Evolutionary conservation across 1,284 basidiomycete genomes (phyloP).

Genomic region (Rhodotorula sp.): DNA sequence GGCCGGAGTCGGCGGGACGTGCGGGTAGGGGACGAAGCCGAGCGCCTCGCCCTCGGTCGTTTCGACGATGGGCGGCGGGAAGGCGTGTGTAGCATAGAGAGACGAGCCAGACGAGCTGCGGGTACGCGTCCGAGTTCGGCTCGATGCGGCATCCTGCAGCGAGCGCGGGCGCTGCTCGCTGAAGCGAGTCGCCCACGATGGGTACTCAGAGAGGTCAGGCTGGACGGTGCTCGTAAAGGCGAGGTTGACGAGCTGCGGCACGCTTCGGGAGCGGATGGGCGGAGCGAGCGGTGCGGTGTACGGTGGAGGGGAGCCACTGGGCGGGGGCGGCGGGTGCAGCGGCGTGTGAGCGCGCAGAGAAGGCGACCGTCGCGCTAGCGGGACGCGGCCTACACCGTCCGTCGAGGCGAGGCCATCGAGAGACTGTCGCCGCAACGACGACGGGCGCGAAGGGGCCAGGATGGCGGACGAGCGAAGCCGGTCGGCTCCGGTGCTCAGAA

Average conservation of each 20-base stretch:
- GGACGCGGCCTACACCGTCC: too few relatives aligned
- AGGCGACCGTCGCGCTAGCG: too few relatives aligned
- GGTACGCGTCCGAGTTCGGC: neutral
- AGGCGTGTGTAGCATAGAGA: neutral
- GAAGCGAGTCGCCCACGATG: neutral
- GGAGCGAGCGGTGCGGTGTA: constrained; percentile 30
- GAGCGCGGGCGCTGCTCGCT: neutral
- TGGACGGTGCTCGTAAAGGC: constrained; percentile 7
- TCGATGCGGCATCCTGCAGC: too few relatives aligned
- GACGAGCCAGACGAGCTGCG: neutral
- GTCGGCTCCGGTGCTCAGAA: too few relatives aligned
- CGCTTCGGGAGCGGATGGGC: constrained; percentile 27
- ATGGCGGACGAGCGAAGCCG: too few relatives aligned
- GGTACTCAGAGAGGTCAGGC: neutral
- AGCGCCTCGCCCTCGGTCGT: neutral
- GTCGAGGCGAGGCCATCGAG: too few relatives aligned
- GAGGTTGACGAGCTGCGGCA: constrained; percentile 24
- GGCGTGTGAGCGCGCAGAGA: too few relatives aligned
- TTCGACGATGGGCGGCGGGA: neutral
- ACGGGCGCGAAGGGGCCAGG: too few relatives aligned
- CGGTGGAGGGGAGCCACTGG: constrained; percentile 14
- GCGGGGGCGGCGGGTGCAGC: neutral
- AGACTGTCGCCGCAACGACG: too few relatives aligned
- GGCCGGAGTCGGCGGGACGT: neutral
- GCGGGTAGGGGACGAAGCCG: neutral